phyloP scores from a whole-genome alignment of 495 filamentous ascomycete genomes.

The Sphaerosporella brunnea region DNA sequence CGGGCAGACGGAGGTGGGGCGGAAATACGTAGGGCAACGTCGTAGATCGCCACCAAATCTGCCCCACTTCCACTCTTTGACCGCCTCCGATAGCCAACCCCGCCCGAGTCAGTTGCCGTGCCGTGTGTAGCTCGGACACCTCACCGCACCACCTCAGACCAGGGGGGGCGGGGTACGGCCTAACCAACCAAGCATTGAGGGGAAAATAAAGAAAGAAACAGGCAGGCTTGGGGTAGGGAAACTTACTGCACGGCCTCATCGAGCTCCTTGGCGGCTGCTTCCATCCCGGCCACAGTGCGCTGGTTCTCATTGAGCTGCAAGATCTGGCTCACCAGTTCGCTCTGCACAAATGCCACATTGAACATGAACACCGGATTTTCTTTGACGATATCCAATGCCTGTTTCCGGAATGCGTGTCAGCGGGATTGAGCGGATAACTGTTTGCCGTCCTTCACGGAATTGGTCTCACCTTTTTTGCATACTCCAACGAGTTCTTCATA shows the following conservation, averaged over 20 bases:
- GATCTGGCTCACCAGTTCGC: conserved; percentile 72
- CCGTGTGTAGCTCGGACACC: too few relatives aligned
- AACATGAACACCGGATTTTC: conserved; percentile 84
- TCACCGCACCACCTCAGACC: too few relatives aligned
- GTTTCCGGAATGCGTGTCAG: neutral
- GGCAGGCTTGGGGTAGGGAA: too few relatives aligned
- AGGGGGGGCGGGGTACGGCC: too few relatives aligned
- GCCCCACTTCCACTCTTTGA: too few relatives aligned
- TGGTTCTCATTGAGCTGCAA: conserved; percentile 55
- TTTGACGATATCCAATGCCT: conserved; percentile 60
- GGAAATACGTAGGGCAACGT: too few relatives aligned
- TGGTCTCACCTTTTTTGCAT: conserved; percentile 48
- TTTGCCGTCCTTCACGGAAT: neutral
- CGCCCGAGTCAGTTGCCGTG: too few relatives aligned
- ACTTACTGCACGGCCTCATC: conserved; percentile 60
- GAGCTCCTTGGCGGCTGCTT: conserved; percentile 64
- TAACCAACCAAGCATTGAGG: too few relatives aligned
- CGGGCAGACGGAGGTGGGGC: too few relatives aligned
- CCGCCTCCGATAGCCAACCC: too few relatives aligned
- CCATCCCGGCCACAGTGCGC: conserved; percentile 57
- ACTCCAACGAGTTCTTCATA: conserved; percentile 77
- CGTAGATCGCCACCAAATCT: too few relatives aligned
- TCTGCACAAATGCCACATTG: conserved; percentile 94
- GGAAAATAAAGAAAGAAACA: too few relatives aligned
- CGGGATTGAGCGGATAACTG: conserved; percentile 23